These are phyloP conservation scores for Ormosia emarginata DNA, from an alignment of 306 rosid species.

Conservation along the genomic window DNA sequence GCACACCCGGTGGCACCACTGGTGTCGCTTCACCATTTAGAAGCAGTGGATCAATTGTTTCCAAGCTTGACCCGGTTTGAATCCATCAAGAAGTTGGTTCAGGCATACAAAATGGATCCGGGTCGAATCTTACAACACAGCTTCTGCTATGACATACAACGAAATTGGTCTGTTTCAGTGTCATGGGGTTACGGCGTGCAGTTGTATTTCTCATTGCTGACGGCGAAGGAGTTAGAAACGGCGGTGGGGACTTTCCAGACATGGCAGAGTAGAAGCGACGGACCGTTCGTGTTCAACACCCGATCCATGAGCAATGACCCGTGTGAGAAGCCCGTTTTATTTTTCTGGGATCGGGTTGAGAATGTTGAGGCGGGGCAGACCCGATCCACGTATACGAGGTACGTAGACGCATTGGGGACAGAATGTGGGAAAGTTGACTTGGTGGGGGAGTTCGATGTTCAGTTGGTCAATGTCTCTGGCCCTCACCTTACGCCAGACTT, in stretches of 20 bases:
- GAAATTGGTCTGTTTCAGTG: conserved; percentile 69
- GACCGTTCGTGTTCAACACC: conserved; percentile 51
- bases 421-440: conserved; percentile 21
- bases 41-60: conserved; percentile 48
- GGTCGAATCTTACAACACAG: conserved; percentile 54
- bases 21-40: conserved; percentile 76
- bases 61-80: conserved; percentile 33
- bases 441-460: conserved; percentile 10
- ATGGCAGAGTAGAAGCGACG: conserved; percentile 40
- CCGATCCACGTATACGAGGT: conserved; percentile 13
- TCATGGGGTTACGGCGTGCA: conserved; percentile 68
- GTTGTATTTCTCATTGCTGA: conserved; percentile 42
- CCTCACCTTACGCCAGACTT: not conserved
- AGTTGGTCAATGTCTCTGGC: conserved; percentile 45
- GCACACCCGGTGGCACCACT: conserved; percentile 73
- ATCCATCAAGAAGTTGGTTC: conserved; percentile 23
- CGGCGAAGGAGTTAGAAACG: conserved; percentile 45
- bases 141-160: conserved; percentile 50
- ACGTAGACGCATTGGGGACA: not conserved
- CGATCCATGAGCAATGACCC: conserved; percentile 31
- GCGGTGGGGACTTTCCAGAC: conserved; percentile 44
- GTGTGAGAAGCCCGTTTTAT: conserved; percentile 33
- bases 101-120: conserved; percentile 41
- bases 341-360: conserved; percentile 30
- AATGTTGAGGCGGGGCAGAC: not conserved